Conservation (phyloP, 176 grass and related monocot species). For the Cocos nucifera region DNA sequence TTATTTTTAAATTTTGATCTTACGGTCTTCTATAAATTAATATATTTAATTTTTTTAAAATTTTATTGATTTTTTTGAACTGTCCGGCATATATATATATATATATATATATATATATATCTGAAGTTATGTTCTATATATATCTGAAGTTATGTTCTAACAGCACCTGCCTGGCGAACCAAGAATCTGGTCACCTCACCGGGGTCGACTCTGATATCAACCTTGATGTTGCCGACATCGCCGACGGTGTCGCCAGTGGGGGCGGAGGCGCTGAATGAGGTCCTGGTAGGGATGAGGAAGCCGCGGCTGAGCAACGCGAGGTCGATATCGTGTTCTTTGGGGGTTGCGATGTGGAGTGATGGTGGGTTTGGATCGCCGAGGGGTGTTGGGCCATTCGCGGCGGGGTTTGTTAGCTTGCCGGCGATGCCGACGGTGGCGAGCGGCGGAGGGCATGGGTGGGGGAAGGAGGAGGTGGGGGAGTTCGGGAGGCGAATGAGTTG, state of each 20-base stretch:
- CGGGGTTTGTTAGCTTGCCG: conserved; percentile 2
- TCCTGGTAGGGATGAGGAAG: conserved; percentile 5
- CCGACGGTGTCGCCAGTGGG: conserved; percentile 2
- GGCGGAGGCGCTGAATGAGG: neutral
- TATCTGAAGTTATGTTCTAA: no score
- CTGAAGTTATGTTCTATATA: no score
- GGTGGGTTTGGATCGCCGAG: neutral
- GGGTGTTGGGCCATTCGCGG: neutral
- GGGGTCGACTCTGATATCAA: conserved; percentile 7
- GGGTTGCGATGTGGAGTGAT: neutral
- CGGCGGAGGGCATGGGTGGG: neutral
- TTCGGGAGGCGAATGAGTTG: conserved; percentile 1
- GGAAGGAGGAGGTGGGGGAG: conserved; percentile 1
- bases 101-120: no score
- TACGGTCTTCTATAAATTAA: no score
- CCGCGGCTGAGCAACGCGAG: conserved; percentile 5
- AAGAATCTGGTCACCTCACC: neutral
- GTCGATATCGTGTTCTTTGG: neutral
- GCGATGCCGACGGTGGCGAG: conserved; percentile 1
- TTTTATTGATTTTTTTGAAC: no score
- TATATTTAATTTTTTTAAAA: no score
- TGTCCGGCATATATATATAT: no score
- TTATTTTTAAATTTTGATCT: no score
- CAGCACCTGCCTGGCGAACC: neutral
- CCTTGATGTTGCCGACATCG: neutral